Conservation (phyloP, 164 flowering plant species). For the Vitis vinifera region ASM3070453v1 NC_081815.1:19394001-19394500, state of each 20-base stretch:
- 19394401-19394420: constrained; percentile 5
- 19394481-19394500: constrained; percentile 3
- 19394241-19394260: background rate
- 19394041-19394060: constrained; percentile 16
- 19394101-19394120: constrained; percentile 12
- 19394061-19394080: constrained; percentile 12
- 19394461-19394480: constrained; percentile 15
- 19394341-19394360: constrained; percentile 14
- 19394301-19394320: constrained; percentile 5
- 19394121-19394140: constrained; percentile 6
- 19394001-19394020: no score
- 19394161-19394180: constrained; percentile 15
- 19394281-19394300: background rate
- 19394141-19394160: constrained; percentile 15
- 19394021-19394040: background rate
- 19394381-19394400: constrained; percentile 3
- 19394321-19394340: background rate
- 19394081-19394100: constrained; percentile 16
- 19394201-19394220: constrained; percentile 6
- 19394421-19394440: constrained; percentile 11
- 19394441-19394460: constrained; percentile 10
- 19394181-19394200: constrained; percentile 9
- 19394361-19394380: background rate
- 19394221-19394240: constrained; percentile 8
- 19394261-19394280: background rate